Evolutionary conservation across 768 basidiomycete species (phyloP), one percentile per base, ranked within the genome.

Genomic region (Termitomyces sp.): DNA sequence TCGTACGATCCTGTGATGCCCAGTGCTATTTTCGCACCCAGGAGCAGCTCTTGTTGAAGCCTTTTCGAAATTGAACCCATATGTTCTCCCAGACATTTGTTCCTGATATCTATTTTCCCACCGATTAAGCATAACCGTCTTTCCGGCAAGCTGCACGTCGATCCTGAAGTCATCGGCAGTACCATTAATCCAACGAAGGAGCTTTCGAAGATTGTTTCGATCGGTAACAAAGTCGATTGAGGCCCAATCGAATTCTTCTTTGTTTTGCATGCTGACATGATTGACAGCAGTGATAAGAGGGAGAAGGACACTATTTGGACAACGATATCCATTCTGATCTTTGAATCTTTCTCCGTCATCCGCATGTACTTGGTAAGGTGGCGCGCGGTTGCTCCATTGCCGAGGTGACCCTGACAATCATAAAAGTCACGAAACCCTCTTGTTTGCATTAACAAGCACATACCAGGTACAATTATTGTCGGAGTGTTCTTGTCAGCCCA

Each of bases 251-350:
- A 79, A 77, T 26, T 65, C 43, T 42, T 63, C 58, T 16, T 67
- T 66, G 18, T 81, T 74, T 8, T 64, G 63, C 43, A 69, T 67
- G 14, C 59, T 62, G 28, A 69, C 67, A 24, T 70, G 70, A 63
- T 86, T 83, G 24, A 84, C 80, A 2, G 88, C 83, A 24, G 73
- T 76, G 52, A 90, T 73, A 60, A 89, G 72, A 12, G 89, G 86
- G 3, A 85, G 77, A 62, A 67, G 70, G 49, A 69, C 68, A 4
- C 69, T 53, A 6, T 68, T 66, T 10, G 71, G 72, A 64, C 74
- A 69, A n/a, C 75, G 68, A 62, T 73, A 78, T 22, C 75, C 79
- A 67, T 89, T 84, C 59, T 86, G 85, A 68, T 91, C 84, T 20
- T 78, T 66, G 60, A 78, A 79, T 30, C 70, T 67, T 10, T 73